Evolutionary conservation across 169 alveolate genomes (phyloP), one percentile per base, ranked within the genome.

Genomic region (Cryptosporidium canis): DNA sequence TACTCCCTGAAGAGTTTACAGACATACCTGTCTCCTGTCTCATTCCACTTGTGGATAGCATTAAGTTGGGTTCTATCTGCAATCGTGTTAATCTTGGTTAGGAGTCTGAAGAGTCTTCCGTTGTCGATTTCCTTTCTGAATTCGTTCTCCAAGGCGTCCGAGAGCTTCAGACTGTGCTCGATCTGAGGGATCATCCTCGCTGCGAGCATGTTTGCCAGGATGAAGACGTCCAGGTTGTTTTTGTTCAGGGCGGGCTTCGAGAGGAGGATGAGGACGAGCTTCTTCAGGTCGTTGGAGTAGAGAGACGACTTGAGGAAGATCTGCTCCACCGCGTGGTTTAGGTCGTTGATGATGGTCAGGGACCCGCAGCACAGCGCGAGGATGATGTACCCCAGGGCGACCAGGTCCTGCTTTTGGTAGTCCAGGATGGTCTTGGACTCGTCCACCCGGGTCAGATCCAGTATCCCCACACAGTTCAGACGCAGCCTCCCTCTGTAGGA

Each of bases 181-280:
- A 77, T 77, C 61, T 77, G 87, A 29, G 87, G 87, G n/a, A 77
- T 77, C 87, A 77, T 77, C 11, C 87, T 77, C 16, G 87, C 87
- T 43, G 87, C 87, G 9, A 77, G 72, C 87, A 77, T 77, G 37
- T 77, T 77, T 18, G 87, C 87, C 3, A 77, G 47, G 18, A 77
- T 77, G 41, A 77, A 77, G 21, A 77, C 87, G 58, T 77, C 87
- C 66, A 77, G 48, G 51, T 77, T 77, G 44, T 77, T 77, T 58
- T 77, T 77, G 45, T 77, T 55, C 4, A 77, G 65, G 7, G 87
- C 87, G 21, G 87, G 87, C 31, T 77, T 77, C n/a, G 87, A 77
- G 9, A 77, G 63, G 24, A 77, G 55, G n/a, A 77, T 77, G 14
- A 77, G 27, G 12, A 77, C 87, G 14, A 77, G n/a, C 66, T 77